phyloP scores from a whole-genome alignment of 2,329 filamentous ascomycete genomes.

The Scolecobasidium constrictum region DNA sequence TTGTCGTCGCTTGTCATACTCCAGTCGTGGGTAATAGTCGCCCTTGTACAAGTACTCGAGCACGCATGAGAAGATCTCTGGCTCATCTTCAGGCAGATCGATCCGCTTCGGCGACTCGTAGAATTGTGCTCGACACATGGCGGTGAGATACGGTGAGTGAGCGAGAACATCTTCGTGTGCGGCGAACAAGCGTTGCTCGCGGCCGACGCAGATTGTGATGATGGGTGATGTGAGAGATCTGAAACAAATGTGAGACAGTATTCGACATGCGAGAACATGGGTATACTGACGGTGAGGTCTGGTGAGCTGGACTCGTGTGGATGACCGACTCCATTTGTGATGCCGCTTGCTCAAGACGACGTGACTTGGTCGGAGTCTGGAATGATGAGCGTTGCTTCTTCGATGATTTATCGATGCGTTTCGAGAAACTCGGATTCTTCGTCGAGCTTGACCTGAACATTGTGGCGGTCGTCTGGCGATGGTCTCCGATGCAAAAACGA shows the following conservation, averaged over 20 bases:
- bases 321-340: constrained; percentile 11
- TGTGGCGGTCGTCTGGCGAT: no score
- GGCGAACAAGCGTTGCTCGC: constrained; percentile 76
- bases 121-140: constrained; percentile 52
- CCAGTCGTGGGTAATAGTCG: constrained; percentile 76
- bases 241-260: constrained; percentile 12
- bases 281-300: constrained; percentile 11
- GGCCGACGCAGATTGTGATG: constrained; percentile 71
- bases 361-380: constrained; percentile 9
- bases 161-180: constrained; percentile 79
- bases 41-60: constrained; percentile 91
- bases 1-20: constrained; percentile 71
- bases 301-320: constrained; percentile 2
- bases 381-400: constrained; percentile 11
- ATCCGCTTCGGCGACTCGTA: constrained; percentile 59
- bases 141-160: constrained; percentile 67
- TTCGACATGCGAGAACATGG: constrained; percentile 20
- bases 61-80: constrained; percentile 81
- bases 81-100: constrained; percentile 72
- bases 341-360: constrained; percentile 19
- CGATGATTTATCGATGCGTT: neutral
- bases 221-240: constrained; percentile 39
- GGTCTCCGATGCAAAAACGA: no score
- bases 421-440: neutral
- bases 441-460: neutral